Conservation (phyloP, 805 yeast species). For the Candida schatavii region DNA sequence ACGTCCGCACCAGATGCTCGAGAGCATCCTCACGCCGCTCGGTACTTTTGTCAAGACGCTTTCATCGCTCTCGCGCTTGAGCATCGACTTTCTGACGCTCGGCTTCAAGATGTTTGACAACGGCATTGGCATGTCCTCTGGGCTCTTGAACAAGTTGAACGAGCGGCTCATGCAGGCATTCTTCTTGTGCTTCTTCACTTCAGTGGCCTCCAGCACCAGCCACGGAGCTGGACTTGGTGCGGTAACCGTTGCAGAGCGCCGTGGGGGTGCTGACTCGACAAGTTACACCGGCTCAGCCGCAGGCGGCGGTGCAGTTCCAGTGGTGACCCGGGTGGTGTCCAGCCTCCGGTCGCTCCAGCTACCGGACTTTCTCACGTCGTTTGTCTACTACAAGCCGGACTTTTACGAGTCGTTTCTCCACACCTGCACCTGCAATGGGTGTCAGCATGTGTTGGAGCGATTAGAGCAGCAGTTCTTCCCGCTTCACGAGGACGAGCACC, state of each 20-base stretch:
- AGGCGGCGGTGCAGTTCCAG: background rate
- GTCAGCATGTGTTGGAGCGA: constrained; percentile 24
- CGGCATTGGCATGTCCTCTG: constrained; percentile 27
- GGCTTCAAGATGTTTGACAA: constrained; percentile 37
- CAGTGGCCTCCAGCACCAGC: constrained; percentile 1
- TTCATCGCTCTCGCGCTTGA: constrained; percentile 18
- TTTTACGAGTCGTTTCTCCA: constrained; percentile 32
- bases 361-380: constrained; percentile 35
- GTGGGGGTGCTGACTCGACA: too few species aligned
- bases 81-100: constrained; percentile 32
- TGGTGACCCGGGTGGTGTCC: background rate
- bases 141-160: constrained; percentile 28
- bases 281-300: too few species aligned
- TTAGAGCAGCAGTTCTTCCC: constrained; percentile 22
- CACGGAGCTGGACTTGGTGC: background rate
- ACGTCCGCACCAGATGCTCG: constrained; percentile 31
- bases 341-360: constrained; percentile 24
- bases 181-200: constrained; percentile 22
- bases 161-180: constrained; percentile 36
- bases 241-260: too few species aligned
- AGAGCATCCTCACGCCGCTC: constrained; percentile 28
- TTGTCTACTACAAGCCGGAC: constrained; percentile 35
- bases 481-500: constrained; percentile 12
- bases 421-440: constrained; percentile 37
- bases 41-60: constrained; percentile 28